phyloP scores from a whole-genome alignment of 2,329 filamentous ascomycete species.

The Diplodia intermedia region DNA sequence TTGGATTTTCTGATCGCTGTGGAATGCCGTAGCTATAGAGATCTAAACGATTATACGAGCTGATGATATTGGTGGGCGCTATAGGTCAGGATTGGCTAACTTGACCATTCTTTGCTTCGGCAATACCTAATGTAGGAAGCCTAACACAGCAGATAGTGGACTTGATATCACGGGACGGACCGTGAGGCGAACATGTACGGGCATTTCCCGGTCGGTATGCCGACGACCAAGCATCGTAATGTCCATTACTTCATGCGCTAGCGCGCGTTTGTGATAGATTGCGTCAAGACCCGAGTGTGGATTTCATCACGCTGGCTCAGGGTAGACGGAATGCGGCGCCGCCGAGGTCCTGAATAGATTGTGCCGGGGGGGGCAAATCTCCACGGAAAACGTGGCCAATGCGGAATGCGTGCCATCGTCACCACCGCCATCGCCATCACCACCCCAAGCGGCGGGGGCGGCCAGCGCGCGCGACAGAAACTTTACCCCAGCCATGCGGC shows the following conservation, averaged over 20 bases:
- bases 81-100: not conserved
- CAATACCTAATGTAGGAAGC: not conserved
- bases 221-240: not conserved
- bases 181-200: not conserved
- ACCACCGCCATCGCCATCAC: too few relatives aligned
- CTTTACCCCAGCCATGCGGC: too few relatives aligned
- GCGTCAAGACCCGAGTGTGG: not conserved
- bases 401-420: too few relatives aligned
- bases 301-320: not conserved
- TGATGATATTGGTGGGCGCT: not conserved
- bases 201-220: not conserved
- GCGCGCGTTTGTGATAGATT: not conserved
- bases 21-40: not conserved
- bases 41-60: too few relatives aligned
- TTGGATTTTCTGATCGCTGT: not conserved
- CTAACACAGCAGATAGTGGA: not conserved
- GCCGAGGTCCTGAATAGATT: not conserved
- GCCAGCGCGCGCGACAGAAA: too few relatives aligned
- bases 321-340: not conserved
- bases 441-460: too few relatives aligned
- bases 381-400: not conserved
- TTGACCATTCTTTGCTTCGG: not conserved
- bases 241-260: not conserved
- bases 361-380: not conserved
- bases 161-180: not conserved